Evolutionary conservation across 2,329 filamentous ascomycete genomes (phyloP).

Genomic region (Fusarium scirpi): DNA sequence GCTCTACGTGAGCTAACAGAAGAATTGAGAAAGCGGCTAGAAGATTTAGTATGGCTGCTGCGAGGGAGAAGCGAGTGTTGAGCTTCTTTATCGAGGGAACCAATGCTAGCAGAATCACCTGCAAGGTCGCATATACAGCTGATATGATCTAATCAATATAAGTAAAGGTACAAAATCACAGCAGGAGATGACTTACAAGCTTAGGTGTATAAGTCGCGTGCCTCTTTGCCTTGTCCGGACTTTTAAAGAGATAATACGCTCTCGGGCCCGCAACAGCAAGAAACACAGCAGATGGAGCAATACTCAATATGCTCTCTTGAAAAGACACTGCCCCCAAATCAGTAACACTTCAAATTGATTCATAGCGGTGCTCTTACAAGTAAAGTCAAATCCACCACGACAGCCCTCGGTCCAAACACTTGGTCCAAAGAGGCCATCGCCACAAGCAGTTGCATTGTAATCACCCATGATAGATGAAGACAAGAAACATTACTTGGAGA

Average conservation of each 20-base stretch:
- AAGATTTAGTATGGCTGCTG: constrained; percentile 47
- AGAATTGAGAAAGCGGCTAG: constrained; percentile 46
- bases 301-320: constrained; percentile 47
- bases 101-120: constrained; percentile 46
- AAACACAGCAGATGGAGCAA: constrained; percentile 44
- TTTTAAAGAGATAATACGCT: constrained; percentile 41
- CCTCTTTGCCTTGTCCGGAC: constrained; percentile 42
- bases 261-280: constrained; percentile 42
- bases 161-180: background rate
- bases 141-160: constrained; percentile 36
- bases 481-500: background rate
- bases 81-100: constrained; percentile 43
- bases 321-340: constrained; percentile 42
- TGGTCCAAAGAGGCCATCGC: constrained; percentile 49
- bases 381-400: constrained; percentile 51
- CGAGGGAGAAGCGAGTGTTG: constrained; percentile 48
- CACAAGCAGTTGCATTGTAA: constrained; percentile 46
- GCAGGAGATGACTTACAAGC: constrained; percentile 27
- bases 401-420: constrained; percentile 46
- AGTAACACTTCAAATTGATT: background rate
- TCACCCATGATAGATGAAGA: constrained; percentile 22
- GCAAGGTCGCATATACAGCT: constrained; percentile 39
- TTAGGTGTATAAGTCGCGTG: constrained; percentile 47
- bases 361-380: constrained; percentile 31
- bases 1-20: constrained; percentile 48